These are phyloP conservation scores for Plenodomus tracheiphilus DNA, from an alignment of 2,329 filamentous ascomycete genomes.

Conservation along the genomic window DNA sequence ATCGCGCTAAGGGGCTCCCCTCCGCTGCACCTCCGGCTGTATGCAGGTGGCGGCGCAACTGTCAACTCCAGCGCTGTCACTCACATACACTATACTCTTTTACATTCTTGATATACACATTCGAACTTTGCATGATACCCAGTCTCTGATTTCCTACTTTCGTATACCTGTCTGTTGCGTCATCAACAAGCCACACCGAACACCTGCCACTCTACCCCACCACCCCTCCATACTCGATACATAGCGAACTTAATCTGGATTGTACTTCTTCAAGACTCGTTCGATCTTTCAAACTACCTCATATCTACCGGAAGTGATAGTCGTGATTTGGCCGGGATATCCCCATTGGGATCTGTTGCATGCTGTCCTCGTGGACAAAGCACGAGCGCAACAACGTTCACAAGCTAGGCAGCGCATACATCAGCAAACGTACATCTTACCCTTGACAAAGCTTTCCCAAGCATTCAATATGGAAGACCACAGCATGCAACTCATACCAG, in stretches of 20 bases:
- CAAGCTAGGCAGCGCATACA: slow-evolving; percentile 12
- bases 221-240: slow-evolving; percentile 13
- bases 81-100: not conserved
- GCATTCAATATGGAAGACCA: slow-evolving; percentile 34
- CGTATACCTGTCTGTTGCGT: not conserved
- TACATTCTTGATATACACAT: not conserved
- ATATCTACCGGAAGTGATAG: not conserved
- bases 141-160: too few relatives aligned
- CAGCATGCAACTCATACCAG: slow-evolving; percentile 35
- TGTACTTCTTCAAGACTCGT: not conserved
- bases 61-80: not conserved
- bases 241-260: not conserved
- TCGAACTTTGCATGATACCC: not conserved
- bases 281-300: not conserved
- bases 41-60: not conserved
- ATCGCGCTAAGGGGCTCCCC: slow-evolving; percentile 1
- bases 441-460: not conserved
- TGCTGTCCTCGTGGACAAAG: slow-evolving; percentile 30
- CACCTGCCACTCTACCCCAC: slow-evolving; percentile 12
- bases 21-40: slow-evolving; percentile 4
- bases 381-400: slow-evolving; percentile 19
- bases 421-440: slow-evolving; percentile 3
- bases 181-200: not conserved
- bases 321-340: not conserved
- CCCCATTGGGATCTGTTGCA: not conserved